A percentile compares a stretch with the other conserved stretches of the same genome.
These are phyloP conservation scores for Capsicum rhomboideum DNA, from an alignment of 257 asterid genomes.

Conservation along the genomic window DNA sequence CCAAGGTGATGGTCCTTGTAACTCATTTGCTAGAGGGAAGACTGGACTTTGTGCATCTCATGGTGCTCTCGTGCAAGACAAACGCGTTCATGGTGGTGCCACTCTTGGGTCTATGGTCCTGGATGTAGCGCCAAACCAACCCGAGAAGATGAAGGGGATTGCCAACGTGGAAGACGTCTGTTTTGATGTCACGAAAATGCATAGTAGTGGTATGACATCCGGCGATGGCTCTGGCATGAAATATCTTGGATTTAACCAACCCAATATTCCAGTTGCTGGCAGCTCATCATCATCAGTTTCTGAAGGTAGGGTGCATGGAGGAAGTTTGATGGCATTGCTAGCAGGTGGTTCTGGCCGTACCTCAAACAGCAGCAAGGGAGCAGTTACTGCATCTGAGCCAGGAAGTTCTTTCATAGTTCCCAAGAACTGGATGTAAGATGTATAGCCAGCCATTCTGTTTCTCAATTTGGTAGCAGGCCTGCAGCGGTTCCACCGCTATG, in stretches of 20 bases:
- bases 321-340: constrained; percentile 65
- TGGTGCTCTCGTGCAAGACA: constrained; percentile 70
- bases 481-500: not conserved
- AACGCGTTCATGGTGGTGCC: constrained; percentile 83
- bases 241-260: constrained; percentile 14
- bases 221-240: constrained; percentile 21
- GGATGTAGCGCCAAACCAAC: constrained; percentile 23
- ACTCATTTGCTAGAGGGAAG: constrained; percentile 64
- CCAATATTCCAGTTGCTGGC: constrained; percentile 20
- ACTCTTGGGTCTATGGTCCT: constrained; percentile 37
- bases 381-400: constrained; percentile 28
- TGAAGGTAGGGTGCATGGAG: constrained; percentile 96
- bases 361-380: constrained; percentile 16
- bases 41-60: constrained; percentile 73
- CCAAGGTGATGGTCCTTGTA: constrained; percentile 51
- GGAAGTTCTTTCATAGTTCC: constrained; percentile 33
- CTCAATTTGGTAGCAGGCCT: not conserved
- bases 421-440: constrained; percentile 47
- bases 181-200: constrained; percentile 20
- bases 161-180: constrained; percentile 24
- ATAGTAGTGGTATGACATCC: constrained; percentile 16
- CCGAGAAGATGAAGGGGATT: constrained; percentile 27
- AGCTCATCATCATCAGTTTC: constrained; percentile 37
- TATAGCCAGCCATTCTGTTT: not conserved
- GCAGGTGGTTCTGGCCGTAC: constrained; percentile 25